Base-by-base conservation (phyloP, 2,329 filamentous ascomycete genomes). In the Fusarium sp. region DNA sequence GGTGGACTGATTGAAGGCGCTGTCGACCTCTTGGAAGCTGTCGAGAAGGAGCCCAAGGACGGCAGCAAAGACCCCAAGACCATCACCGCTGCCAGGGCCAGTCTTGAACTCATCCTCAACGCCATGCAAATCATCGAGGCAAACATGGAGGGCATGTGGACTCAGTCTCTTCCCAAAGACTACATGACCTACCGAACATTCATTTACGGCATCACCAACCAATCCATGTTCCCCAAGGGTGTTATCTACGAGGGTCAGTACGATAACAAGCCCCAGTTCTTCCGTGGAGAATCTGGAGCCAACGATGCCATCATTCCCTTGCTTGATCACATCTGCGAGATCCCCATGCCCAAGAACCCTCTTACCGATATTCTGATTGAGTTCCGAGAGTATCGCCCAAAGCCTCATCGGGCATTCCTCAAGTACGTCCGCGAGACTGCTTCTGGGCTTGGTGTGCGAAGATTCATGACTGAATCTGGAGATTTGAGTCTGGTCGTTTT, bases 281-380 rank as follows among this genome's bases (percentile, higher is more conserved):
- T 98, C 89, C 92, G 96, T 35, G 96, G 96, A 76, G 96, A 98
- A 85, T 95, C 92, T 59, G 96, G 96, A 50, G 96, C 96, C 75
- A 98, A 98, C 81, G 96, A 98, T 85, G 94, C 92, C 85, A 98
- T 98, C 88, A 92, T 97, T 64, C 95, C 96, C 4, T 90, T 98
- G 5, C 91, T 96, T 79, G 96, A 98, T 82, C 95, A 96, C 81
- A 88, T 98, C 61, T 89, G 97, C 66, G 90, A 97, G 81, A 92
- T 98, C 52, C 88, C 91, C 72, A 97, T 98, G 95, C 96, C 96
- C 2, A 86, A 91, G 63, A 98, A 95, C 6, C 96, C 96, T 0
- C 90, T 98, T 54, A 98, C 95, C 0, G 91, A 93, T 65, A 98
- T 98, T 80, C 88, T 98, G 22, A 87, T 91, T 74, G 96, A 98